Evolutionary conservation across 2,329 filamentous ascomycete species (phyloP).

Genomic region (Akanthomyces uredinophilus): DNA sequence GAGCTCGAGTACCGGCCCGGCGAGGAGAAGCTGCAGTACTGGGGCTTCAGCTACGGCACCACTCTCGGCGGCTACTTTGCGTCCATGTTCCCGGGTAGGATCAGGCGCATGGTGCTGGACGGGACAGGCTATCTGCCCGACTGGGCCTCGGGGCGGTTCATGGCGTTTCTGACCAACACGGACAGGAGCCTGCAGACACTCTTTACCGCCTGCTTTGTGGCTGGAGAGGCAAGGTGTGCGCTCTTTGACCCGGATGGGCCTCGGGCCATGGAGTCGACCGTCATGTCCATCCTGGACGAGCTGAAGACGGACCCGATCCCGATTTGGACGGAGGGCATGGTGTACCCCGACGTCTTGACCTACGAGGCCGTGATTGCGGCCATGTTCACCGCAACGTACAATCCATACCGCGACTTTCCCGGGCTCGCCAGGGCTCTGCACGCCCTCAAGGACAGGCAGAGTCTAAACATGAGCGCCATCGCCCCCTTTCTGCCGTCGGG

Average conservation of each 20-base stretch:
- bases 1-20: background rate
- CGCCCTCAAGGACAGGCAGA: background rate
- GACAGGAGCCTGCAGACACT: background rate
- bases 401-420: background rate
- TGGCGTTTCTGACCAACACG: background rate
- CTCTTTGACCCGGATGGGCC: background rate
- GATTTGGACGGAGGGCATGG: background rate
- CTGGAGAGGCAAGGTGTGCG: background rate
- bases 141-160: background rate
- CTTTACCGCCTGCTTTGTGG: background rate
- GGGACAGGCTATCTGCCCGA: constrained; percentile 27
- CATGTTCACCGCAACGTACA: background rate
- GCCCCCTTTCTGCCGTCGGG: background rate
- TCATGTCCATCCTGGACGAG: background rate
- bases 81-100: constrained; percentile 30
- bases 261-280: background rate
- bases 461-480: background rate
- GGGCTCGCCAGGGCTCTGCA: background rate
- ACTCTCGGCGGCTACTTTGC: constrained; percentile 31
- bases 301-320: background rate
- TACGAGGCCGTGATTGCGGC: background rate
- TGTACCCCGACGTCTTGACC: background rate
- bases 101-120: constrained; percentile 39
- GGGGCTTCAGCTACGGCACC: constrained; percentile 44
- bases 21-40: constrained; percentile 38